Base-by-base conservation (phyloP, 805 yeast species). In the Ogataea neopini region DNA sequence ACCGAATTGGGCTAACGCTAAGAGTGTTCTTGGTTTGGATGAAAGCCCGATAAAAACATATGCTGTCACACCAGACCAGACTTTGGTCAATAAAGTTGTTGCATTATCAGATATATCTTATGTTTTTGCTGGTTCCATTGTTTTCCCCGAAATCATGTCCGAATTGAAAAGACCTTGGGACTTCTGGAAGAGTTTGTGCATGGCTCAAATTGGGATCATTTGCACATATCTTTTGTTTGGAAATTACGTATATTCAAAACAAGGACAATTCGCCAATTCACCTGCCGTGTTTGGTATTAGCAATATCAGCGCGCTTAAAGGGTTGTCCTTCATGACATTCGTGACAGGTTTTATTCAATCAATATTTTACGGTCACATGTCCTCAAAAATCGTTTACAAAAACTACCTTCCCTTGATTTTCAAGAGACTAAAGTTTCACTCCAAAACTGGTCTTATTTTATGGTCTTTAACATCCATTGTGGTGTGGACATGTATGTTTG, bases 71-170 rank as follows among this genome's bases (percentile, higher is more conserved):
- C 53, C 59, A 3, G 41, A 47, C 25, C 48, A 45, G 17, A 29
- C 53, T 10, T 49, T 66, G 43, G 52, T 60, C 38, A 54, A 56
- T 40, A 70, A 66, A 49, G 59, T 72, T 36, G 63, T 61, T 15
- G 75, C 74, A 14, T 57, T 71, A 49, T 67, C 73, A 61, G 74
- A 74, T 56, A 67, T 75, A 51, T 75, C 76, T 15, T 75, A 70
- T 57, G 71, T 77, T 3, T 75, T 73, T 66, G 80, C 79, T 33
- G 80, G 80, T 51, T 75, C 79, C n/a, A 67, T 75, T 51, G 70
- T 74, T 42, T 75, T 74, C 61, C 68, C 73, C 14, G 77, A 75
- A 54, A 67, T 75, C 43, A 64, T 76, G 63, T 72, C 79, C 8
- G 80, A 75, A 57, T 70, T 75, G 76, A 65, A 60, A 47, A 65